phyloP scores from a whole-genome alignment of 1,284 basidiomycete species.

The Phylloboletellus chloephorus region DNA sequence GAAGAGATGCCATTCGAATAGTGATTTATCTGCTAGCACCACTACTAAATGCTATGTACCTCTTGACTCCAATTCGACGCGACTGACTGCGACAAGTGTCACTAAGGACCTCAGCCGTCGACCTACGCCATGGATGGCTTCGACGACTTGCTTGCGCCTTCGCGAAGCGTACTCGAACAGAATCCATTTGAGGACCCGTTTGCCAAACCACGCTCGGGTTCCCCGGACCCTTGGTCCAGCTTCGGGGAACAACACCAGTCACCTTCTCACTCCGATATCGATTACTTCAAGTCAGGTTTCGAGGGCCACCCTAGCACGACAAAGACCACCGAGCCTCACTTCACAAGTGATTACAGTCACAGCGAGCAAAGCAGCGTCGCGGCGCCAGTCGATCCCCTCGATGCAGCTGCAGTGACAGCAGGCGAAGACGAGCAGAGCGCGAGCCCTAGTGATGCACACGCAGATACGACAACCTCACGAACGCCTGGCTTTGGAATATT shows the following conservation, averaged over 20 bases:
- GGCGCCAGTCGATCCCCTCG: conserved; percentile 39
- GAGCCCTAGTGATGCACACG: conserved; percentile 19
- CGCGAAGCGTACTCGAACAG: conserved; percentile 55
- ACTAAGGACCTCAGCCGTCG: background rate
- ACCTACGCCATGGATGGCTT: conserved; percentile 55
- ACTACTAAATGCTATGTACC: conserved; percentile 10
- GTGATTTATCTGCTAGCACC: conserved; percentile 7
- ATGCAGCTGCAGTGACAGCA: conserved; percentile 36
- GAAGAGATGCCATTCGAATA: conserved; percentile 82
- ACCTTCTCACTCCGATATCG: conserved; percentile 25
- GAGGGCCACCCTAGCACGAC: conserved; percentile 28
- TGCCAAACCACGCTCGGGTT: conserved; percentile 50
- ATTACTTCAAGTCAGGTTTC: conserved; percentile 32
- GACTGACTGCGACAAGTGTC: background rate
- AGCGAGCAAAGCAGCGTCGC: conserved; percentile 16
- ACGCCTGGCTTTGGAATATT: conserved; percentile 28
- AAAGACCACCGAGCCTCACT: conserved; percentile 24
- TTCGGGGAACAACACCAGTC: conserved; percentile 29
- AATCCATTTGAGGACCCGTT: conserved; percentile 80
- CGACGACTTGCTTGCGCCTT: conserved; percentile 70
- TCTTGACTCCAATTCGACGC: conserved; percentile 4
- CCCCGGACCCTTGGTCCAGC: conserved; percentile 74
- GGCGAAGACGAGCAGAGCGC: conserved; percentile 34
- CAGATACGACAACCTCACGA: conserved; percentile 16
- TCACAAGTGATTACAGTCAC: conserved; percentile 16